Evolutionary conservation across 2,329 filamentous ascomycete genomes (phyloP).

Genomic region (Helotiales sp.): DNA sequence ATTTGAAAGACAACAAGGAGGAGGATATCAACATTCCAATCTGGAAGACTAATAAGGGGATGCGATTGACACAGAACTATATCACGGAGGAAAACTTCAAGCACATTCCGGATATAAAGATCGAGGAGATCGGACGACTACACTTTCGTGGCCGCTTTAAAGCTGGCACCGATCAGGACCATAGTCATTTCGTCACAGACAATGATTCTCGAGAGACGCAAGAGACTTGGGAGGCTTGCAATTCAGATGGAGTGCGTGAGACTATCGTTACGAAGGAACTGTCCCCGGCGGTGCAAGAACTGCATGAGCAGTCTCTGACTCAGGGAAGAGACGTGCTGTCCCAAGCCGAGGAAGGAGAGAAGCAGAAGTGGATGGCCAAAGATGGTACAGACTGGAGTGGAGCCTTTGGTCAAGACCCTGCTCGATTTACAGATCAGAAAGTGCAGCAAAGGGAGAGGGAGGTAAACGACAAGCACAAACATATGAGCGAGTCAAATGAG

Average conservation of each 20-base stretch:
- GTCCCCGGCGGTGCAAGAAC: constrained; percentile 70
- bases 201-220: constrained; percentile 92
- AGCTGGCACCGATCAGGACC: constrained; percentile 85
- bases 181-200: constrained; percentile 81
- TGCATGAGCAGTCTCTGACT: constrained; percentile 82
- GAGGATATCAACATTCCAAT: constrained; percentile 84
- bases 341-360: constrained; percentile 72
- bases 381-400: constrained; percentile 86
- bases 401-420: constrained; percentile 81
- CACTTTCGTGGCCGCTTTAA: constrained; percentile 85
- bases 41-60: constrained; percentile 78
- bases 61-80: constrained; percentile 87
- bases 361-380: constrained; percentile 76
- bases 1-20: constrained; percentile 80
- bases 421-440: constrained; percentile 35
- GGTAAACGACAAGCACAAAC: neutral
- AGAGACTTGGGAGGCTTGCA: constrained; percentile 92
- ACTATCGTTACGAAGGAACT: constrained; percentile 75
- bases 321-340: constrained; percentile 82
- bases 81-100: constrained; percentile 79
- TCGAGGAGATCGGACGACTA: constrained; percentile 81
- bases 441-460: constrained; percentile 14
- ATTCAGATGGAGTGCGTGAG: constrained; percentile 80
- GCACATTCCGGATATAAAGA: constrained; percentile 72
- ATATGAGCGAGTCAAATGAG: constrained; percentile 39